Evolutionary conservation across 208 protist genomes (phyloP).

Genomic region (Crithidia sp.): DNA sequence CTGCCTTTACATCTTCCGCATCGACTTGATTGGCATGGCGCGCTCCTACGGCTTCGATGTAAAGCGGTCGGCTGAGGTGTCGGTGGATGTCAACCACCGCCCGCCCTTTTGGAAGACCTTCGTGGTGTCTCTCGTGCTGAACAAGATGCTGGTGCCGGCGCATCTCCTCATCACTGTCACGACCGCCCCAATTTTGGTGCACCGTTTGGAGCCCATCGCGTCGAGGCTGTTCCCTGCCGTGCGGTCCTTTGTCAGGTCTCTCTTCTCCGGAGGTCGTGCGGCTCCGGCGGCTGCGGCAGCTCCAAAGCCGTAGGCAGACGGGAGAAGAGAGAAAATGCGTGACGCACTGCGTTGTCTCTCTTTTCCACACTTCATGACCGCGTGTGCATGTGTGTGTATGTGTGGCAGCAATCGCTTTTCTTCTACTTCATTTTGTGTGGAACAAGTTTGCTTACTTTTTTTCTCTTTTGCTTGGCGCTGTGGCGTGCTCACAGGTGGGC

Average conservation of each 20-base stretch:
- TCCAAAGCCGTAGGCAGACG: background rate
- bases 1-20: conserved; percentile 71
- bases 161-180: conserved; percentile 71
- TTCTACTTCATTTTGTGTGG: too few species aligned
- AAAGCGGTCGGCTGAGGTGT: conserved; percentile 31
- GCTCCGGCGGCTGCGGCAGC: background rate
- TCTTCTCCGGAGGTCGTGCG: conserved; percentile 21
- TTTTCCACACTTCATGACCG: background rate
- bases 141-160: conserved; percentile 82
- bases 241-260: conserved; percentile 24
- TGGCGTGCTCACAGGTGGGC: too few species aligned
- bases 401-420: too few species aligned
- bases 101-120: conserved; percentile 77
- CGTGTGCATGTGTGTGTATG: background rate
- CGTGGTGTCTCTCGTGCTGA: conserved; percentile 68
- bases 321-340: background rate
- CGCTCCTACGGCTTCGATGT: conserved; percentile 77
- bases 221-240: conserved; percentile 41
- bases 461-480: too few species aligned
- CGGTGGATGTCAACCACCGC: conserved; percentile 23
- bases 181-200: conserved; percentile 68
- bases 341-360: background rate
- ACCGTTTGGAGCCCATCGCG: conserved; percentile 73
- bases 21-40: conserved; percentile 70
- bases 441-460: too few species aligned